These are phyloP conservation scores for Arabidopsis hybrid DNA, from an alignment of 441 rosid genomes.

Conservation along the genomic window DNA sequence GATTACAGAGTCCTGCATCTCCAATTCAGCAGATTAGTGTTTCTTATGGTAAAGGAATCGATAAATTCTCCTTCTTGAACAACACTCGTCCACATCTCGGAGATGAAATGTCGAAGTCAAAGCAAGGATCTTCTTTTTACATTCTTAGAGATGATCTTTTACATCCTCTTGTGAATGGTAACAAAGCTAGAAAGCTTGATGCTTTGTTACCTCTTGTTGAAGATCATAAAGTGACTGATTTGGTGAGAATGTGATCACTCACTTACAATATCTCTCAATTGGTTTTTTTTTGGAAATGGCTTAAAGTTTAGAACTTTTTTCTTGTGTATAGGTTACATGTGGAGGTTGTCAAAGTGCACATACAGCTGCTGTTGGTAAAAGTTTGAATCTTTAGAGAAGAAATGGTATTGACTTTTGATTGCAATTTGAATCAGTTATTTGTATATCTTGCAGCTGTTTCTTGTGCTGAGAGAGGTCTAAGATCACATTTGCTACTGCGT, in stretches of 20 bases:
- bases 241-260: conserved; percentile 60
- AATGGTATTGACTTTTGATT: conserved; percentile 13
- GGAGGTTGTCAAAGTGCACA: conserved; percentile 98
- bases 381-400: conserved; percentile 5
- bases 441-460: conserved; percentile 75
- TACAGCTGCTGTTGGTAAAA: conserved; percentile 84
- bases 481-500: conserved; percentile 82
- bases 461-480: conserved; percentile 87
- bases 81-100: conserved; percentile 56
- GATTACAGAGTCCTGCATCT: conserved; percentile 60
- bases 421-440: conserved; percentile 15
- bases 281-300: neutral
- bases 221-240: conserved; percentile 72
- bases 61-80: conserved; percentile 49
- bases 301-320: conserved; percentile 13
- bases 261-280: neutral
- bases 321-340: conserved; percentile 73
- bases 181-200: conserved; percentile 92
- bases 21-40: conserved; percentile 60
- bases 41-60: conserved; percentile 40
- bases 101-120: conserved; percentile 38
- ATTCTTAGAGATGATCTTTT: conserved; percentile 87
- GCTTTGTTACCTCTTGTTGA: conserved; percentile 74
- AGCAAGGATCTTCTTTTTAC: conserved; percentile 60
- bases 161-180: conserved; percentile 93